Evolutionary conservation across 2,329 filamentous ascomycete species (phyloP), one percentile per base, ranked within the genome.

Genomic region (Fusarium torulosum): DNA sequence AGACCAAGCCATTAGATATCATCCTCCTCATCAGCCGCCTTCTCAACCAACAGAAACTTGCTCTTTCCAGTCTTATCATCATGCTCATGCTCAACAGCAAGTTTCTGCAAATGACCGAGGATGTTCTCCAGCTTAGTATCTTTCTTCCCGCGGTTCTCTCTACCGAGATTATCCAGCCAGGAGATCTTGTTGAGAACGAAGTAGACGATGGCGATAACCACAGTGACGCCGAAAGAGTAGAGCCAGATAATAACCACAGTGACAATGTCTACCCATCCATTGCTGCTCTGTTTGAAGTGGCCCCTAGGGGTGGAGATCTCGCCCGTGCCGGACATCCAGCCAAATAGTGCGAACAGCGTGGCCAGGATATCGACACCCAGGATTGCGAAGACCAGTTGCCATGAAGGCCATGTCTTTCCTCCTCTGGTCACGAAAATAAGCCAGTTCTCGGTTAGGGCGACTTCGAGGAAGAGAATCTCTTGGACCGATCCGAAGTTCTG

Each of bases 61-160:
- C 49, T 67, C 53, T 55, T 67, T 7, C 64, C 64, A 2, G 64
- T 68, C 49, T 65, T 67, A n/a, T 67, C 64, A 4, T 67, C 64
- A 4, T 46, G 5, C 29, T 67, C 64, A 23, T 67, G 64, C 19
- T 67, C 64, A 4, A 67, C 51, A 7, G 64, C 64, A 21, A 67
- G 41, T 21, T 67, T 67, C 8, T 67, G 64, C 11, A 67, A 5
- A 19, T 67, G 59, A 0, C 64, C 64, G 0, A 67, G 55, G 3
- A 67, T 44, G 14, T 67, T 67, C 8, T 67, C 64, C 1, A 67
- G n/a, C 37, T 53, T 67, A 0, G 64, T 67, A 3, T 67, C 64
- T 42, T 67, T 67, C 19, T 59, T 47, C 0, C 45, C 57, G 15
- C 64, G 64, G 9, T 68, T 54, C 35, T 67, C 67, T 23, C 64